A percentile compares a stretch with the other conserved stretches of the same genome.
Conservation (phyloP, 2,329 filamentous ascomycete genomes). For the Stachybotrys chartarum region DNA sequence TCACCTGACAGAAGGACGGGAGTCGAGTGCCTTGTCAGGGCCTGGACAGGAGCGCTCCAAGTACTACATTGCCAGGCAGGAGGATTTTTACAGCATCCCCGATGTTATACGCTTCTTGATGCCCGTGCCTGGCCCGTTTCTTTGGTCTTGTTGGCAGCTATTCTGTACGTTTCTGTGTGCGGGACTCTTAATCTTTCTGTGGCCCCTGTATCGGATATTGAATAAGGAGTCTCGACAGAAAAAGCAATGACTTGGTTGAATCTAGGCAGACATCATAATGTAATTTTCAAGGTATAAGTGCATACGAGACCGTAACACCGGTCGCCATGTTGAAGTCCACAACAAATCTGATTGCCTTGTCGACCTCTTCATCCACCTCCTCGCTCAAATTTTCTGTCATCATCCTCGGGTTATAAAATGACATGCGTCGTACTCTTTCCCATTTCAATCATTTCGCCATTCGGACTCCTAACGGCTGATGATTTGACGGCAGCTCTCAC, state of each 20-base stretch:
- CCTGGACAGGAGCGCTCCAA: slow-evolving; percentile 13
- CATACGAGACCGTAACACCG: no score
- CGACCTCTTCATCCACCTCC: no score
- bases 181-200: slow-evolving; percentile 40
- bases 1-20: slow-evolving; percentile 3
- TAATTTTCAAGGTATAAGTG: no score
- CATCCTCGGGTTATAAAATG: no score
- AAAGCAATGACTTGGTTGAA: not conserved
- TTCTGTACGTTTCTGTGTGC: slow-evolving; percentile 59
- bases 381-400: no score
- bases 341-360: no score
- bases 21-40: slow-evolving; percentile 8
- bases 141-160: slow-evolving; percentile 55
- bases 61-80: slow-evolving; percentile 70
- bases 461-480: no score
- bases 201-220: slow-evolving; percentile 25
- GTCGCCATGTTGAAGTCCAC: no score
- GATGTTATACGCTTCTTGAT: slow-evolving; percentile 69
- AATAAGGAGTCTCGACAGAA: slow-evolving; percentile 10
- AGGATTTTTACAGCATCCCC: slow-evolving; percentile 74
- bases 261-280: no score
- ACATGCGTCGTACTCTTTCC: no score
- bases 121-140: slow-evolving; percentile 47
- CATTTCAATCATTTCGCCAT: no score
- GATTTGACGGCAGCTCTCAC: no score